phyloP scores from a whole-genome alignment of 495 filamentous ascomycete species.

The Aspergillus baeticus region DNA sequence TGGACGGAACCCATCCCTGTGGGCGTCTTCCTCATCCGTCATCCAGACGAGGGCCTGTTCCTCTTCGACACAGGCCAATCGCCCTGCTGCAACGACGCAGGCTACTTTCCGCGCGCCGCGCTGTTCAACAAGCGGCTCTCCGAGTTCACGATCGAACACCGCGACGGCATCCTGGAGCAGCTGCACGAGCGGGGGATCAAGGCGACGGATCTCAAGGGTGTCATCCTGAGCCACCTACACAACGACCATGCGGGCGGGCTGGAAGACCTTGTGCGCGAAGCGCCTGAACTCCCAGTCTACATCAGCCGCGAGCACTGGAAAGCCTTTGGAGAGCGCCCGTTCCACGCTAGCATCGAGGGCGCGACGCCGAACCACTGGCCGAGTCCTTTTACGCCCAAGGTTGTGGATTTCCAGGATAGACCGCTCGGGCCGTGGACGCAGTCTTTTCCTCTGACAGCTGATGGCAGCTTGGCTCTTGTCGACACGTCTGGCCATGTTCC shows the following conservation, averaged over 20 bases:
- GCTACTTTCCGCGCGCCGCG: conserved; percentile 26
- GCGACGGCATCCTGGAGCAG: conserved; percentile 25
- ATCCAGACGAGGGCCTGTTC: conserved; percentile 25
- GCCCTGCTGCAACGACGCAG: conserved; percentile 24
- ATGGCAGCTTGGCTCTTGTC: conserved; percentile 27
- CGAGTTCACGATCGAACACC: conserved; percentile 17
- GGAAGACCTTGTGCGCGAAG: conserved; percentile 23
- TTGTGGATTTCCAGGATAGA: conserved; percentile 21
- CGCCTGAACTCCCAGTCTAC: conserved; percentile 22
- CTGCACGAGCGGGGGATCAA: conserved; percentile 23
- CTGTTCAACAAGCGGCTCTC: conserved; percentile 13
- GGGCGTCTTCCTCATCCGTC: conserved; percentile 28
- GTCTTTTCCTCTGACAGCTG: conserved; percentile 26
- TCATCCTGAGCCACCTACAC: conserved; percentile 32
- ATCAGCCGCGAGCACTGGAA: conserved; percentile 29
- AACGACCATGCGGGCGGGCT: conserved; percentile 34
- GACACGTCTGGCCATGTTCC: conserved; percentile 35
- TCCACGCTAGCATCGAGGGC: conserved; percentile 29
- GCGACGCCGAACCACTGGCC: conserved; percentile 30
- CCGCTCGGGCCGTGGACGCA: conserved; percentile 28
- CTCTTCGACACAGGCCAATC: conserved; percentile 35
- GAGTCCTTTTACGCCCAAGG: conserved; percentile 21
- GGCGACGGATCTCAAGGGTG: conserved; percentile 23
- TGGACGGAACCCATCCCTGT: conserved; percentile 29
- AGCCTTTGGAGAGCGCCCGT: conserved; percentile 24